Evolutionary conservation across 257 asterid species (phyloP).

Genomic region (Nyctanthes arbortristis): DNA sequence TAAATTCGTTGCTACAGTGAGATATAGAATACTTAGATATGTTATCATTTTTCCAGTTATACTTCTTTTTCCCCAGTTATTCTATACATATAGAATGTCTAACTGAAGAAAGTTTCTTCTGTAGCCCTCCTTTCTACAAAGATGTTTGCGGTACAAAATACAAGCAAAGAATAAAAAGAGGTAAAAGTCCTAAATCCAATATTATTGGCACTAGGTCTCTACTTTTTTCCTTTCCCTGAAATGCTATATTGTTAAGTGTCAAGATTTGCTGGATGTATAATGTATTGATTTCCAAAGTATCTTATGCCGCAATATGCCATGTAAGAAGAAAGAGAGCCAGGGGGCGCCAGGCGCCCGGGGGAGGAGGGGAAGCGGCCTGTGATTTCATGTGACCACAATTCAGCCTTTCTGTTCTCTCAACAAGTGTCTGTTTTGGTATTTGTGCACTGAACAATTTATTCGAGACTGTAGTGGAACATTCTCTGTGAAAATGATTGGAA

Average conservation of each 20-base stretch:
- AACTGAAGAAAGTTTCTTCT: slow-evolving; percentile 38
- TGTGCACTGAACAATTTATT: slow-evolving; percentile 5
- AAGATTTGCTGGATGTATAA: slow-evolving; percentile 7
- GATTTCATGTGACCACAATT: too few species aligned
- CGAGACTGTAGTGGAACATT: slow-evolving; percentile 1
- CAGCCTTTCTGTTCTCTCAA: not conserved
- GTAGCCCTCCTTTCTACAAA: slow-evolving; percentile 89
- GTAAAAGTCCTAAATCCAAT: slow-evolving; percentile 32
- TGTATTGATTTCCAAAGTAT: slow-evolving; percentile 13
- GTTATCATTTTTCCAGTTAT: slow-evolving; percentile 11
- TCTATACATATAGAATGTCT: slow-evolving; percentile 30
- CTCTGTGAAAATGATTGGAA: slow-evolving; percentile 5
- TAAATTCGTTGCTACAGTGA: not conserved
- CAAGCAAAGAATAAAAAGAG: slow-evolving; percentile 79
- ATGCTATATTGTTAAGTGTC: slow-evolving; percentile 10
- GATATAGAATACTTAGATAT: not conserved
- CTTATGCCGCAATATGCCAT: slow-evolving; percentile 6
- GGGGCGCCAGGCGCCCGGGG: not conserved
- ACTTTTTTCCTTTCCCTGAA: not conserved
- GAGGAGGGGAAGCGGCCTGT: not conserved
- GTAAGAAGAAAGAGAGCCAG: not conserved
- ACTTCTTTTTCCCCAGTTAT: slow-evolving; percentile 6
- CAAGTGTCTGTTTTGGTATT: not conserved
- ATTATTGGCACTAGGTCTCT: not conserved
- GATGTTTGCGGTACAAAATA: slow-evolving; percentile 82